Evolutionary conservation across 768 basidiomycete genomes (phyloP).

Genomic region (Mycena amicta): DNA sequence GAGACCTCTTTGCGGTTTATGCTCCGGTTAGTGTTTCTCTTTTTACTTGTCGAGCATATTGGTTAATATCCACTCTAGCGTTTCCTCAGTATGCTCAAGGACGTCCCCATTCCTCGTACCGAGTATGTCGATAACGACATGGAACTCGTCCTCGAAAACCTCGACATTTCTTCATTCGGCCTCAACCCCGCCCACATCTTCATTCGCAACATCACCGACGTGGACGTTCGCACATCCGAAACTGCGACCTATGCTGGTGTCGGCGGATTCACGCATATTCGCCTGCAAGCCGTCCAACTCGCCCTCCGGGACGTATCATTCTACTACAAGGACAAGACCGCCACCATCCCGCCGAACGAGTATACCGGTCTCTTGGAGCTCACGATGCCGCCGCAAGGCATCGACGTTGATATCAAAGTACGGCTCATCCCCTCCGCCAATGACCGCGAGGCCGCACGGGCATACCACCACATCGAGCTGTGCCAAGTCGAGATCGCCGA

Average conservation of each 20-base stretch:
- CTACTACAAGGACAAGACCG: slow-evolving; percentile 67
- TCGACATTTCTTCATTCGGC: slow-evolving; percentile 67
- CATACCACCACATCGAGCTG: slow-evolving; percentile 63
- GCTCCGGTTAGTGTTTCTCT: slow-evolving; percentile 41
- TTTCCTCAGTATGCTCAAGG: slow-evolving; percentile 51
- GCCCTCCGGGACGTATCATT: slow-evolving; percentile 68
- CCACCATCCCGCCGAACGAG: slow-evolving; percentile 53
- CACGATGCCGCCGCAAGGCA: slow-evolving; percentile 63
- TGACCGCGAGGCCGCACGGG: slow-evolving; percentile 46
- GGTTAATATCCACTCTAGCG: slow-evolving; percentile 25
- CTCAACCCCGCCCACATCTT: slow-evolving; percentile 71
- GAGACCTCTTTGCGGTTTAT: slow-evolving; percentile 82
- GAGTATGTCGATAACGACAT: slow-evolving; percentile 70
- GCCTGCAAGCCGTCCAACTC: slow-evolving; percentile 66
- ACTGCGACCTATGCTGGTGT: slow-evolving; percentile 48
- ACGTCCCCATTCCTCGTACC: slow-evolving; percentile 74
- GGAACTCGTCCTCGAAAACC: slow-evolving; percentile 76
- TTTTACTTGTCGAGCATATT: background rate
- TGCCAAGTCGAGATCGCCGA: slow-evolving; percentile 58
- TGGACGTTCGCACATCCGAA: slow-evolving; percentile 36
- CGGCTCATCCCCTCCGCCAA: slow-evolving; percentile 57
- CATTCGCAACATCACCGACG: slow-evolving; percentile 70
- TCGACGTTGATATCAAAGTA: slow-evolving; percentile 70
- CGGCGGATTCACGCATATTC: slow-evolving; percentile 67
- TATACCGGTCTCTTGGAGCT: slow-evolving; percentile 66